Base-by-base conservation (phyloP, 2,329 filamentous ascomycete species). In the Exophiala sideris region DNA sequence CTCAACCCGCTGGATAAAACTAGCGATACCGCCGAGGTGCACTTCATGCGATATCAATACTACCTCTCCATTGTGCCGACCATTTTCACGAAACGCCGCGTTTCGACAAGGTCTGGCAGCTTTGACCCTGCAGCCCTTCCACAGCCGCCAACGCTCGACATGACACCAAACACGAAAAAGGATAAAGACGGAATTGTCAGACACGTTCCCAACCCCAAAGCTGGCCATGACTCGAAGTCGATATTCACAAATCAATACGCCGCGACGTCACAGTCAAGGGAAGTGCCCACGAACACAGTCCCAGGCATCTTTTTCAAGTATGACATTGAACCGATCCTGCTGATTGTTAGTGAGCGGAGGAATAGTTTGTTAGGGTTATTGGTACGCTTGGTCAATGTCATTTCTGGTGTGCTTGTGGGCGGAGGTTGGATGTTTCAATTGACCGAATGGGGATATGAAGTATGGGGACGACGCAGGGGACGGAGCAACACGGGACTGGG, bases 41-140 rank as follows among this genome's bases (percentile, higher is more conserved):
- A 95, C 77, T 97, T 96, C 78, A 87, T 92, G 82, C 95, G 94
- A 73, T 97, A 91, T 77, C 94, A 99, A 73, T 99, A 99, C 81
- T 97, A 94, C 76, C 80, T 97, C 68, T 95, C 89, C 36, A 81
- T 99, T 35, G 94, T 99, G 2, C 94, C 94, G 2, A 99, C 94
- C 4, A 83, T 95, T 66, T 99, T 97, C 79, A 91, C 84, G 70
- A 79, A 87, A 56, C 79, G 60, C 6, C 53, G 61, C 33, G 58
- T 65, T 45, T 57, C 61, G 18, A 62, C 59, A 18, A 34, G 68
- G 50, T 58, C 62, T 46, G 63, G 67, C 50, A 67, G 66, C 10
- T 68, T 77, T 11, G 76, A 78, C 48, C 71, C 73, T 35, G 70
- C 65, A 35, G 69, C 65, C 54, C 70, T 61, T 61, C 71, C 65